Conservation (phyloP, 768 basidiomycete species). For the Pisolithus microcarpus region DNA sequence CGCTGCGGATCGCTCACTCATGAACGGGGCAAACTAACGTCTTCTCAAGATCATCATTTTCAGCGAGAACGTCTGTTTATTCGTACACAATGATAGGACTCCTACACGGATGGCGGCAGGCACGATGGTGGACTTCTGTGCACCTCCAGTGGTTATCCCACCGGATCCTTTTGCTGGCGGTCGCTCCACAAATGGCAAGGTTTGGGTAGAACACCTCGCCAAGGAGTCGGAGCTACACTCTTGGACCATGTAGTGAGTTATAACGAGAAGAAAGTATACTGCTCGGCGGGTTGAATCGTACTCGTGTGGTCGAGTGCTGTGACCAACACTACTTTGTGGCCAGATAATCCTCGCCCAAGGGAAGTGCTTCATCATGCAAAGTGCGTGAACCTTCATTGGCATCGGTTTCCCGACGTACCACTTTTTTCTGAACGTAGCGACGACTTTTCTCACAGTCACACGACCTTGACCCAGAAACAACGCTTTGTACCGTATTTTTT, state of each 20-base stretch:
- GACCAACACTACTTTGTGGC: slow-evolving; percentile 44
- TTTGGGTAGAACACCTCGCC: slow-evolving; percentile 47
- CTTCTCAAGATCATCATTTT: not conserved
- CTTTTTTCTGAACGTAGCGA: slow-evolving; percentile 21
- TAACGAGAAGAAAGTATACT: not conserved
- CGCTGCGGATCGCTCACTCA: slow-evolving; percentile 38
- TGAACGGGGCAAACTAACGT: slow-evolving; percentile 31
- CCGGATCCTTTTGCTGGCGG: slow-evolving; percentile 43
- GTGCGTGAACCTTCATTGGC: slow-evolving; percentile 17
- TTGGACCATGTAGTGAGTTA: slow-evolving; percentile 45
- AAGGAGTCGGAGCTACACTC: slow-evolving; percentile 31
- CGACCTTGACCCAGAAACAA: slow-evolving; percentile 37
- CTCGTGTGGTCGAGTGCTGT: slow-evolving; percentile 34
- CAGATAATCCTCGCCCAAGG: slow-evolving; percentile 38
- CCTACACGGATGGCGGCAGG: slow-evolving; percentile 44
- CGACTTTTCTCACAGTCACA: slow-evolving; percentile 40
- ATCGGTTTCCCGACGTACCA: not conserved
- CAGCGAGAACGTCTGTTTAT: not conserved
- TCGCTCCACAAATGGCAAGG: slow-evolving; percentile 44
- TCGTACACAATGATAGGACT: slow-evolving; percentile 28
- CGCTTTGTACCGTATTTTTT: slow-evolving; percentile 47
- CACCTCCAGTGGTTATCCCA: slow-evolving; percentile 35
- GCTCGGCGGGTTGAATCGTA: not conserved
- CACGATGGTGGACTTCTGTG: slow-evolving; percentile 38
- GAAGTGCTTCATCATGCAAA: slow-evolving; percentile 41